Base-by-base conservation (phyloP, 2,329 filamentous ascomycete genomes). In the Ceratocystis eucalypticola region DNA sequence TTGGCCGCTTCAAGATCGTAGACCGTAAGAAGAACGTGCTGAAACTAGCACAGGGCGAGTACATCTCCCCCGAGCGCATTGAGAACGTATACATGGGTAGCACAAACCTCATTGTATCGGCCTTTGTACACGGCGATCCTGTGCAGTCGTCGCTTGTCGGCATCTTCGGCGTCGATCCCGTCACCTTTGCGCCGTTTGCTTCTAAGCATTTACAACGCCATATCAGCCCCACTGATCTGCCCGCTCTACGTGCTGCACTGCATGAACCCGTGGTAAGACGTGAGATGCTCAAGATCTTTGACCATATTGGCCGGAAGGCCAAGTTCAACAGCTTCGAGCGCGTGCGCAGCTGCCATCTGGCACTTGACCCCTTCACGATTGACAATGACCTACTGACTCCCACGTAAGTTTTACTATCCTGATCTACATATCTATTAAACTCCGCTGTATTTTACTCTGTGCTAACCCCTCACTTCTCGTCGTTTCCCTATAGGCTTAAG, bases 11-110 rank as follows among this genome's bases (percentile, higher is more conserved):
- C 80, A 86, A 84, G 76, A 96, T 99, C 76, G 88, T 99, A 72
- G 94, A 99, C 76, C 91, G 94, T 72, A 88, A 91, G 78, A 99
- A 99, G 88, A 97, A 97, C 77, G 90, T 99, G n/a, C 85, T 99
- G 74, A 99, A 99, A 82, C 84, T 99, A 66, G 87, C 93, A 0
- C 94, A 99, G 77, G 94, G 94, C 75, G 94, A 99, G 78, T 99
- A 99, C 77, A 91, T 99, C 72, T 96, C 92, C 1, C 94, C 94
- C 15, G 94, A 99, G 78, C 89, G 92, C 67, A 90, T 99, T 73
- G 94, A 99, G 80, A 96, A 96, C 75, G 88, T 96, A 45, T 95
- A 92, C 75, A 80, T 95, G 69, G 90, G 88, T 69, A 91, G 88
- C 77, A 86, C 86, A 69, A 87, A 84, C 70, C 86, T 92, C 71